Evolutionary conservation across 208 protist genomes (phyloP).

Genomic region (Vickermania spadyakhi): DNA sequence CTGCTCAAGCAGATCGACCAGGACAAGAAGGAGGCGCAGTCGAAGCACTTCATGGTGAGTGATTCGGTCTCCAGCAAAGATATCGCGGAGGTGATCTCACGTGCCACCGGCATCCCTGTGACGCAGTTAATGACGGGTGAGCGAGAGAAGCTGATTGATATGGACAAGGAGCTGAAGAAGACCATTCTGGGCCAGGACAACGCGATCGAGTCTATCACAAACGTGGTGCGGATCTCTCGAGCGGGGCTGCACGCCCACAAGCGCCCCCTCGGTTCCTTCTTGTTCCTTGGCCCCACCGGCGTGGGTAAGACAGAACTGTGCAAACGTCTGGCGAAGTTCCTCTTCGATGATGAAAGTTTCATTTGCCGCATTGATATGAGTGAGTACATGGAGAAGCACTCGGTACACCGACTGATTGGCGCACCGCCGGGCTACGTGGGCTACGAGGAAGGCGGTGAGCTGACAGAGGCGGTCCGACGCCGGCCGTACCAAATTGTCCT

Average conservation of each 20-base stretch:
- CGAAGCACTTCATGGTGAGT: constrained; percentile 92
- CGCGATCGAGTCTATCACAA: constrained; percentile 93
- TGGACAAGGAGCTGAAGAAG: constrained; percentile 81
- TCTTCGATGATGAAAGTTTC: constrained; percentile 96
- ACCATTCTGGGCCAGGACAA: constrained; percentile 94
- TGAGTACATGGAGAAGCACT: constrained; percentile 98
- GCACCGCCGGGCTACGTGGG: constrained; percentile 98
- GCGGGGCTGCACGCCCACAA: constrained; percentile 87
- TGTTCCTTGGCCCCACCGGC: constrained; percentile 96
- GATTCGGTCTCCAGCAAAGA: constrained; percentile 89
- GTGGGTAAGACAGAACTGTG: constrained; percentile 96
- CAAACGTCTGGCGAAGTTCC: constrained; percentile 91
- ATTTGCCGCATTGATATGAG: constrained; percentile 98
- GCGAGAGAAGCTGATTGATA: constrained; percentile 83
- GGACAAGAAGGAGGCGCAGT: constrained; percentile 82
- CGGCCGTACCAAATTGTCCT: constrained; percentile 97
- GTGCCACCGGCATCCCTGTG: constrained; percentile 97
- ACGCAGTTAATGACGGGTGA: constrained; percentile 81
- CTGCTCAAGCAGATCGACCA: constrained; percentile 82
- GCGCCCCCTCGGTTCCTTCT: constrained; percentile 93
- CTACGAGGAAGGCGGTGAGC: constrained; percentile 97
- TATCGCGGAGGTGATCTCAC: constrained; percentile 94
- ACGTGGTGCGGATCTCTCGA: constrained; percentile 94
- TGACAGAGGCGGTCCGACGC: constrained; percentile 97
- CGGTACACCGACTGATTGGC: constrained; percentile 95